Evolutionary conservation across 2,329 filamentous ascomycete species (phyloP), one percentile per base, ranked within the genome.

Genomic region (Rutstroemia sp.): DNA sequence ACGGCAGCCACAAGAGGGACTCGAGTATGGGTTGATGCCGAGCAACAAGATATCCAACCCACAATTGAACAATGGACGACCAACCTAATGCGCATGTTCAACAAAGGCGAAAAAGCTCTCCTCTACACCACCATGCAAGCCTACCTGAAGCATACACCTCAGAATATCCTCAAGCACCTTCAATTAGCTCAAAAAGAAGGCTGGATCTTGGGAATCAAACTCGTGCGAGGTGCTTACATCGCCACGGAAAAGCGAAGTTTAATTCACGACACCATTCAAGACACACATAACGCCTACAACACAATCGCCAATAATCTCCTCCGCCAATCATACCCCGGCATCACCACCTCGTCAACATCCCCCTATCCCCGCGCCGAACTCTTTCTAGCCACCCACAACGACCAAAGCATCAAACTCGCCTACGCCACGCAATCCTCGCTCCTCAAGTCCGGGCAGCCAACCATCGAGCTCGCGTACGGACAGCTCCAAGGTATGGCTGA

Each of bases 401-500:
- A 81, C 47, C 80, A 81, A 47, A 88, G 86, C 16, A 84, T 95
- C 12, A 73, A 75, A 34, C 74, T 71, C 37, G 81, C 78, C 16
- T 77, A 78, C 14, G 73, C 72, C 21, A 73, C 83, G 27, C 73
- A 79, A 38, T 59, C 54, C n/a, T 34, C 48, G 3, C 60, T 17
- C 5, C 12, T 19, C 16, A 17, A 21, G 9, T 19, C 21, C 10
- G 41, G 41, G 8, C 10, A 21, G 7, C 41, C 41, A 5, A 44
- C 41, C 7, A 70, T 70, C 1, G 73, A 77, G 50, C 69, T 78
- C 4, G 73, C 74, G 2, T 89, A 88, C 69, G 87, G 87, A 7
- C 91, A 95, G 73, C 80, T 96, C 1, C 87, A 92, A 74, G 91
- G 91, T 51, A 96, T 96, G 92, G 92, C 92, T 1, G 92, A 96